Percentiles rank a stretch among this genome's conserved stretches.
Conservation (phyloP, 2,329 filamentous ascomycete species). For the Penicillium nordicum region DNA sequence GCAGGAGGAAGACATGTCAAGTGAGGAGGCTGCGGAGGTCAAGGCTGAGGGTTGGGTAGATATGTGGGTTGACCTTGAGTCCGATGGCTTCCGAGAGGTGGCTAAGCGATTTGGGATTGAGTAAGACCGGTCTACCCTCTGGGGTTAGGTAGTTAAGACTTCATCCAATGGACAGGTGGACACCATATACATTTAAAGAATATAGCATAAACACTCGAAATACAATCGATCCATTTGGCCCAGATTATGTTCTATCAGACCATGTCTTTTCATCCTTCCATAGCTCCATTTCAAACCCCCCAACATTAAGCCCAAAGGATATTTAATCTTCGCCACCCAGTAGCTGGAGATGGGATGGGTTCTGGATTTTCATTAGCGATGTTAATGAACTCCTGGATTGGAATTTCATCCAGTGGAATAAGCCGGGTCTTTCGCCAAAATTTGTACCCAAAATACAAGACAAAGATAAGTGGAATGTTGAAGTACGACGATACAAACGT, state of each 20-base stretch:
- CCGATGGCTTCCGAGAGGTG: conserved; percentile 53
- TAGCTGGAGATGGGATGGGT: neutral
- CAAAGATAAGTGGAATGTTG: conserved; percentile 56
- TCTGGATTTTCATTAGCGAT: neutral
- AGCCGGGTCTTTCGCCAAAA: conserved; percentile 33
- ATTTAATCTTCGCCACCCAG: neutral
- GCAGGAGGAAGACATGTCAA: conserved; percentile 61
- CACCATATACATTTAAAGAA: neutral
- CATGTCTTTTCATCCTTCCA: neutral
- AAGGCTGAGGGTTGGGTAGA: conserved; percentile 62
- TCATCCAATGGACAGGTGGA: neutral
- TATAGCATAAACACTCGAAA: neutral
- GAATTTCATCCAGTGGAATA: conserved; percentile 27
- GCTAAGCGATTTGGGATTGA: conserved; percentile 47
- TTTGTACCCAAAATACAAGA: conserved; percentile 45
- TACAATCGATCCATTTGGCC: neutral
- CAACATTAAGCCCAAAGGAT: neutral
- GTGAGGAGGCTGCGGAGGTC: conserved; percentile 50
- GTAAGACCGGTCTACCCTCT: neutral
- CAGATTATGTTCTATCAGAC: neutral
- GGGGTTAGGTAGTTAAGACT: too few relatives aligned
- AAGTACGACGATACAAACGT: conserved; percentile 58
- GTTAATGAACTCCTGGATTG: conserved; percentile 22
- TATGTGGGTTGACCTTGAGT: conserved; percentile 54
- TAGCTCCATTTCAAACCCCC: neutral